phyloP scores from a whole-genome alignment of 305 asterid genomes.

The Solanum hybrid region DNA sequence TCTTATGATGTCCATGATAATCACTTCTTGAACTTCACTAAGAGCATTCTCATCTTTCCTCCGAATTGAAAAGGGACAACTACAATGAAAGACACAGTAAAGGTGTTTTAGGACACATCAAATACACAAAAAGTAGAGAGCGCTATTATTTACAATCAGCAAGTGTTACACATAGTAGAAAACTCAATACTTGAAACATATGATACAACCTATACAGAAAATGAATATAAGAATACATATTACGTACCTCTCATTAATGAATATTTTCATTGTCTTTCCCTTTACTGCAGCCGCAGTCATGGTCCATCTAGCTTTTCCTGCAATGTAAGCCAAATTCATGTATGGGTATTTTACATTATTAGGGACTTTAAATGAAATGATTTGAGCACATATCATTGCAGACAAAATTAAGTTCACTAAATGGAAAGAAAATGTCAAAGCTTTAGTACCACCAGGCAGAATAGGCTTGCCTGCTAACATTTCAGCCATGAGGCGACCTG shows the following conservation, averaged over 20 bases:
- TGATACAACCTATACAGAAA: background rate
- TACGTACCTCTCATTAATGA: conserved; percentile 56
- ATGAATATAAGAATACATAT: background rate
- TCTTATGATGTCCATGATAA: too few relatives aligned
- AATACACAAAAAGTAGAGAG: background rate
- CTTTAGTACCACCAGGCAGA: background rate
- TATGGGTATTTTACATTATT: conserved; percentile 79
- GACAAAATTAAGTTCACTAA: background rate
- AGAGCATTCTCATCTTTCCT: too few relatives aligned
- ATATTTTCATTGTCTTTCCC: conserved; percentile 77
- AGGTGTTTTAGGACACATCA: background rate
- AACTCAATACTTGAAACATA: background rate
- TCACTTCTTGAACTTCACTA: too few relatives aligned
- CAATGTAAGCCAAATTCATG: conserved; percentile 74
- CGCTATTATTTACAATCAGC: background rate
- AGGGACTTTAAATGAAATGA: conserved; percentile 61
- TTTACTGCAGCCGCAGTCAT: conserved; percentile 90
- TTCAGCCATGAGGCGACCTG: background rate
- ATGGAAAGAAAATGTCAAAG: background rate
- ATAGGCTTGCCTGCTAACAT: background rate
- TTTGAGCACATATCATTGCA: conserved; percentile 36
- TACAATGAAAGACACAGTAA: too few relatives aligned
- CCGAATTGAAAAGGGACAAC: too few relatives aligned
- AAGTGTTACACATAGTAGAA: background rate
- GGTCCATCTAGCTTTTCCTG: conserved; percentile 81